A percentile compares a stretch with the other conserved stretches of the same genome.
phyloP scores from a whole-genome alignment of 179 eudicot genomes.

The Patellifolia procumbens region DNA sequence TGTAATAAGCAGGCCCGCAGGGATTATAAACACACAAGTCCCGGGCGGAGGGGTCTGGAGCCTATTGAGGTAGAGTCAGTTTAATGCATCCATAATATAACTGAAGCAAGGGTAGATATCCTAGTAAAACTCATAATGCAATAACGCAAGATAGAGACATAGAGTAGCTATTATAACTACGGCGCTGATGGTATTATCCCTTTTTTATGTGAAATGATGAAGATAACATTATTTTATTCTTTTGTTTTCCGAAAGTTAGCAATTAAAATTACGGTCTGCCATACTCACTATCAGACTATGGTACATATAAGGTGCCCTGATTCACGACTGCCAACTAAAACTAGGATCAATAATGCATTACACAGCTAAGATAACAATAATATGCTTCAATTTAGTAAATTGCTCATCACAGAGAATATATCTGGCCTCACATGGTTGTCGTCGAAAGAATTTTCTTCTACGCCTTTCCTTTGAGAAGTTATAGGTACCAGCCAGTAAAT shows the following conservation, averaged over 20 bases:
- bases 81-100: neutral
- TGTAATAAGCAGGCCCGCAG: too few species aligned
- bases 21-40: too few species aligned
- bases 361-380: constrained; percentile 11
- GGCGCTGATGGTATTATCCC: neutral
- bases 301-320: neutral
- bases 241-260: neutral
- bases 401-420: neutral
- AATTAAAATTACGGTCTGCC: neutral
- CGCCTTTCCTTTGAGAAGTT: constrained; percentile 63
- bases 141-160: too few species aligned
- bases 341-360: neutral
- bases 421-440: constrained; percentile 67
- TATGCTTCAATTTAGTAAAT: neutral
- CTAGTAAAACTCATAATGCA: neutral
- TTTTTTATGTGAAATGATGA: too few species aligned
- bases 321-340: neutral
- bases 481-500: constrained; percentile 90
- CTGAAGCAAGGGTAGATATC: neutral
- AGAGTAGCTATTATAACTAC: too few species aligned
- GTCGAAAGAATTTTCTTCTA: constrained; percentile 75
- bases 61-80: neutral
- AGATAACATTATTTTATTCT: too few species aligned
- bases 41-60: neutral
- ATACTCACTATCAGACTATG: constrained; percentile 1